Evolutionary conservation across 805 yeast genomes (phyloP), one percentile per base, ranked within the genome.

Genomic region (Henningerozyma blattae): DNA sequence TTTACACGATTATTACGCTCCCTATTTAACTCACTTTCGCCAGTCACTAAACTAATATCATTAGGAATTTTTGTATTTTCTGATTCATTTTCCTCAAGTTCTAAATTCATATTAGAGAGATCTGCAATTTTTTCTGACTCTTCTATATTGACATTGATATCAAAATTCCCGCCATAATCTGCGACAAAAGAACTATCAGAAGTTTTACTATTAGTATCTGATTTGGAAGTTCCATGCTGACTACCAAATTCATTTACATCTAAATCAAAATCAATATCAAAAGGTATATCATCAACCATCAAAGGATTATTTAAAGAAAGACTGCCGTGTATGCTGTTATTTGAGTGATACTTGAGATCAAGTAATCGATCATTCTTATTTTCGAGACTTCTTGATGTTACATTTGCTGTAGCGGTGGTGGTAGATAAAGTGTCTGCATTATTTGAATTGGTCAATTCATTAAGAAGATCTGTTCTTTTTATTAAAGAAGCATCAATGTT

Each of bases 211-310:
- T 34, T 30, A 4, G 40, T 33, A 15, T 32, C 37, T 13, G 42
- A 33, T 22, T 16, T 22, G 12, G 31, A 28, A 28, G 53, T 44
- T 6, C 54, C 56, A 6, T 45, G 50, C 18, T 44, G 54, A 31
- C 52, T 47, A 18, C 46, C 36, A 15, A 47, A 36, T 17, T 55
- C 58, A 27, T 49, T 56, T 27, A 51, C 37, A 18, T 48, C 54
- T 14, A 54, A 34, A 33, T 51, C 41, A 22, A 54, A 47, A 29
- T 51, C 55, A 3, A 51, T 36, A 36, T 54, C 58, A 10, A 52
- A 36, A 5, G 47, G 46, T 7, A 44, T 34, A 22, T 44, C 43
- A 28, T 45, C 49, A 12, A 42, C 19, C 9, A 43, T 36, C 19
- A 38, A 18, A 16, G 39, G 27, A 24, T 28, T 36, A 16, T 22